Evolutionary conservation across 225 moss, liverwort and hornwort species (phyloP), one percentile per base, ranked within the genome.

Genomic region (Climacium dendroides): DNA sequence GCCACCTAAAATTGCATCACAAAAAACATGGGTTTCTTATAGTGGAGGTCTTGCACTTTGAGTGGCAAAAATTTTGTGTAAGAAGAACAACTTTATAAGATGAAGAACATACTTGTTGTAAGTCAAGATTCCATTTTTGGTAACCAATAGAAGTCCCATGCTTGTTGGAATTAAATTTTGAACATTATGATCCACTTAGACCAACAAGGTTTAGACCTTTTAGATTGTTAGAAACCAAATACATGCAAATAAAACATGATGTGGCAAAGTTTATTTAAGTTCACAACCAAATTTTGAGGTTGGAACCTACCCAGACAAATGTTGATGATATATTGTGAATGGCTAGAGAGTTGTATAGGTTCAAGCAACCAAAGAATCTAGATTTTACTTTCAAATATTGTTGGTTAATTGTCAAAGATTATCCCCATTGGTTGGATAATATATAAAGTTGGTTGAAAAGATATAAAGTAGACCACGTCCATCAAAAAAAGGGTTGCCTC

Each of bases 381-480:
- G 0, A 45, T 72, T 45, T 29, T 1, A 29, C 15, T 28, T 29
- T 72, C 4, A 0, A 45, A 43, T 18, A 45, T 29, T 45, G 6
- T 45, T 45, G 17, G 29, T 72, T 45, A 29, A 28, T 28, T 28
- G 9, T 28, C 43, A 71, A 43, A 71, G 16, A 28, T 10, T 71
- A 43, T 45, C 6, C 0, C 8, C 26, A 10, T 45, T 72, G 29
- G 6, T 28, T 0, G 0, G 2, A 29, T n/a, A n/a, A n/a, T n/a
- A n/a, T n/a, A n/a, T n/a, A n/a, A n/a, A n/a, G n/a, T n/a, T 29
- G 4, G 45, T 72, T 45, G 9, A 6, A 1, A 3, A 45, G 10
- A 6, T 71, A 26, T 16, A 1, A 28, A 45, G 3, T 16, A 6
- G 2, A 0, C 0, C 10, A 71, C 2, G 1, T 0, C 9, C 8